Evolutionary conservation across 371 early-diverging fungal genomes (phyloP), one percentile per base, ranked within the genome.

Genomic region (Apophysomyces ossiformis): DNA sequence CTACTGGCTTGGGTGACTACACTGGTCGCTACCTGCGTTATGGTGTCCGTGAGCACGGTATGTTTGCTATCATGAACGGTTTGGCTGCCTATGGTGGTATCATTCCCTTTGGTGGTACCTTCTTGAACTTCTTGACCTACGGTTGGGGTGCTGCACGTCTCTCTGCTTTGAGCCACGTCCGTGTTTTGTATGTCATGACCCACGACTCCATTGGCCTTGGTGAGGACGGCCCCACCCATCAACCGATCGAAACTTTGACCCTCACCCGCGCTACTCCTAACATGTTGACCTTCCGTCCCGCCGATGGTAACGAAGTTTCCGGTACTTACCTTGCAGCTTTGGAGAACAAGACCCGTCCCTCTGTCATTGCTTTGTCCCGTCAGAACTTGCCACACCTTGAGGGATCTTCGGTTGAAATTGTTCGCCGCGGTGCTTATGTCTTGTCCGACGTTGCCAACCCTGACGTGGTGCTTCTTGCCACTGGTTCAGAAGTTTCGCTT

Each of bases 211-310:
- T 99, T 68, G 99, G 98, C 68, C 87, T 98, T 54, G 94, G 94
- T 72, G 99, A 99, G 81, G 99, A 99, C 81, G 99, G 99, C 11
- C 99, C 99, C 38, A 99, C 99, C 21, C 99, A 99, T 84, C 99
- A 99, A 84, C 99, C 99, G 13, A 94, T 99, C 58, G 99, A 99
- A 81, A 96, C 96, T 11, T 74, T 99, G 69, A 89, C 98, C 46
- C 78, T 90, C 67, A 82, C 96, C 37, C 92, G 99, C 62, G 98
- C 98, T 12, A 92, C 95, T n/a, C 99, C 99, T 57, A 95, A 96
- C 84, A 81, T 94, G 73, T 77, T 91, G 47, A 87, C 88, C 63
- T 78, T 97, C 72, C 92, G 99, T 67, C 99, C 99, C 46, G 97
- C 96, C 56, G 99, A 99, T 77, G 98, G 99, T 59, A 95, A 95